These are phyloP conservation scores for Rhytidiadelphus loreus DNA, from an alignment of 225 moss, liverwort and hornwort species.

Conservation along the genomic window DNA sequence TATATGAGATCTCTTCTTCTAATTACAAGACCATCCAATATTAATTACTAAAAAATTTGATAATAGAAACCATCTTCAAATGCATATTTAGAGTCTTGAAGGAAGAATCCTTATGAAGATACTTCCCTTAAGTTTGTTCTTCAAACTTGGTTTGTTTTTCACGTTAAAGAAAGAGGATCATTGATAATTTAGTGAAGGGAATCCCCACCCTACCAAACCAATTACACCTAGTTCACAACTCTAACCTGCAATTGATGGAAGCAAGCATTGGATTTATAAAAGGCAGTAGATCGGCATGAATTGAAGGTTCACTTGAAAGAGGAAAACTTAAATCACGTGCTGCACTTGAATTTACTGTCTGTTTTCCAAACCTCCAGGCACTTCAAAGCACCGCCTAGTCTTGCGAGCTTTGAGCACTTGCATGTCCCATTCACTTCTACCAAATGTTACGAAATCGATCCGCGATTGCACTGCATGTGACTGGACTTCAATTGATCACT, in stretches of 20 bases:
- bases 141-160: neutral
- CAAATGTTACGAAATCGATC: neutral
- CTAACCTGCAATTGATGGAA: neutral
- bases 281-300: neutral
- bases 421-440: neutral
- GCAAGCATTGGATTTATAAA: neutral
- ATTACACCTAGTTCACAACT: neutral
- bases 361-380: neutral
- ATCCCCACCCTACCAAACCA: neutral
- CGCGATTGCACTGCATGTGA: neutral
- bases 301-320: neutral
- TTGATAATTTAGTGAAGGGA: neutral
- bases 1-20: neutral
- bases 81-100: neutral
- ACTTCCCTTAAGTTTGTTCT: neutral
- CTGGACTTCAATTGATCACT: too few relatives aligned
- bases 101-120: fast-evolving
- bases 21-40: neutral
- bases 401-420: neutral
- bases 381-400: neutral
- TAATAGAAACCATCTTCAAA: neutral
- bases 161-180: neutral
- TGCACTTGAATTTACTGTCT: too few relatives aligned
- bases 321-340: too few relatives aligned
- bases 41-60: too few relatives aligned